These are phyloP conservation scores for Leccinum barrowsii DNA, from an alignment of 768 basidiomycete species.

Conservation along the genomic window DNA sequence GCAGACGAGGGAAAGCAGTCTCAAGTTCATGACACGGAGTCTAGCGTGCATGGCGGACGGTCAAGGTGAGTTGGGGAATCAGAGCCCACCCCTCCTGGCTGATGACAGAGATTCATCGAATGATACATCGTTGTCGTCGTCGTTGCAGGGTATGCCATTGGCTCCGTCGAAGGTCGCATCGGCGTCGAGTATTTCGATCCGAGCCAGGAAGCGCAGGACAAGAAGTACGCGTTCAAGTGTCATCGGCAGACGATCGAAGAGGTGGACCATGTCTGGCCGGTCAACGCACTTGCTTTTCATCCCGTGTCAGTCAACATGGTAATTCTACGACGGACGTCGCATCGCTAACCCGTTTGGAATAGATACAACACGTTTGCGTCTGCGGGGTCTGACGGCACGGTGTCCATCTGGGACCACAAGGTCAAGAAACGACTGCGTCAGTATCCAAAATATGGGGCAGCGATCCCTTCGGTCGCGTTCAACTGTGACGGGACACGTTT, in stretches of 20 bases:
- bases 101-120: background rate
- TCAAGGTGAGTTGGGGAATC: slow-evolving; percentile 55
- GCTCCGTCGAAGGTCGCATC: slow-evolving; percentile 92
- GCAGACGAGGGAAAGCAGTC: slow-evolving; percentile 84
- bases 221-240: slow-evolving; percentile 88
- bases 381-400: slow-evolving; percentile 89
- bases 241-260: slow-evolving; percentile 88
- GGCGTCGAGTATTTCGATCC: slow-evolving; percentile 97
- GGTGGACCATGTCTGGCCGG: slow-evolving; percentile 95
- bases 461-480: slow-evolving; percentile 80
- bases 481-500: slow-evolving; percentile 79
- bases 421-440: slow-evolving; percentile 94
- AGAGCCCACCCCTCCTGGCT: background rate
- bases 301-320: slow-evolving; percentile 54
- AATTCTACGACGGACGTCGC: background rate
- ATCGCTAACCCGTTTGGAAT: background rate
- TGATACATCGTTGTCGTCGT: background rate
- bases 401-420: slow-evolving; percentile 96
- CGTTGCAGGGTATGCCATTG: slow-evolving; percentile 79
- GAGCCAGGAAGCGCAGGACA: slow-evolving; percentile 69
- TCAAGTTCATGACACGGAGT: slow-evolving; percentile 93
- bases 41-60: slow-evolving; percentile 92
- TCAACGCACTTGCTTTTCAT: slow-evolving; percentile 93
- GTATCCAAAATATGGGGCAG: slow-evolving; percentile 72
- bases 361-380: slow-evolving; percentile 95